Conservation (phyloP, 306 rosid genomes). For the Hippophae gyantsensis region DNA sequence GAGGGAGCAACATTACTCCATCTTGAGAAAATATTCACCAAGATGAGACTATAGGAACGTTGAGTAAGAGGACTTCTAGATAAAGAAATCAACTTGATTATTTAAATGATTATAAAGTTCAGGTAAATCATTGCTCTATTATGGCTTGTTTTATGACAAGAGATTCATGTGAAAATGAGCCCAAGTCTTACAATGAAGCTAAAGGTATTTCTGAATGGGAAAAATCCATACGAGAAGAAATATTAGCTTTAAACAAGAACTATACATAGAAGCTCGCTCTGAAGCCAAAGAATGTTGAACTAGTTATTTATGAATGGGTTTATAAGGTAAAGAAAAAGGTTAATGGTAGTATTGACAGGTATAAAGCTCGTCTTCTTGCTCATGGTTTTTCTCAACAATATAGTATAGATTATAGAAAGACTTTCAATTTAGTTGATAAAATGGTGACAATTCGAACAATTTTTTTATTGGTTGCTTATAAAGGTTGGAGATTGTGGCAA, state of each 20-base stretch:
- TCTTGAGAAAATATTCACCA: too few relatives aligned
- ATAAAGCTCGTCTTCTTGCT: not conserved
- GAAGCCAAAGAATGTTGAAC: not conserved
- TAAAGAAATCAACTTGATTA: too few relatives aligned
- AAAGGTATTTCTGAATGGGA: conserved; percentile 1
- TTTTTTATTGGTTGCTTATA: not conserved
- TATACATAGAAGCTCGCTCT: conserved; percentile 6
- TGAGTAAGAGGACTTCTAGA: too few relatives aligned
- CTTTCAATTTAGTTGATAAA: conserved; percentile 5
- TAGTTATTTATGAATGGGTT: not conserved
- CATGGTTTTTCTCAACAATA: not conserved
- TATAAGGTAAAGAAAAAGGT: not conserved
- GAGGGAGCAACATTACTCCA: too few relatives aligned
- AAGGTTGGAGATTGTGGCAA: not conserved
- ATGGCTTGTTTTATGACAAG: not conserved
- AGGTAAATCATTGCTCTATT: not conserved
- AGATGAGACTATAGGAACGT: too few relatives aligned
- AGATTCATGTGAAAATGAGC: not conserved
- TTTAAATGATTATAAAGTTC: not conserved
- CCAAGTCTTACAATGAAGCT: not conserved
- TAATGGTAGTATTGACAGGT: not conserved
- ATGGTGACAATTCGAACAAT: not conserved
- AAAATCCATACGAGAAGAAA: not conserved
- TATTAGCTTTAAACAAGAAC: not conserved
- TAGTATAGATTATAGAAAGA: not conserved